These are phyloP conservation scores for Hygrocybe punicea DNA, from an alignment of 768 basidiomycete genomes.

Conservation along the genomic window DNA sequence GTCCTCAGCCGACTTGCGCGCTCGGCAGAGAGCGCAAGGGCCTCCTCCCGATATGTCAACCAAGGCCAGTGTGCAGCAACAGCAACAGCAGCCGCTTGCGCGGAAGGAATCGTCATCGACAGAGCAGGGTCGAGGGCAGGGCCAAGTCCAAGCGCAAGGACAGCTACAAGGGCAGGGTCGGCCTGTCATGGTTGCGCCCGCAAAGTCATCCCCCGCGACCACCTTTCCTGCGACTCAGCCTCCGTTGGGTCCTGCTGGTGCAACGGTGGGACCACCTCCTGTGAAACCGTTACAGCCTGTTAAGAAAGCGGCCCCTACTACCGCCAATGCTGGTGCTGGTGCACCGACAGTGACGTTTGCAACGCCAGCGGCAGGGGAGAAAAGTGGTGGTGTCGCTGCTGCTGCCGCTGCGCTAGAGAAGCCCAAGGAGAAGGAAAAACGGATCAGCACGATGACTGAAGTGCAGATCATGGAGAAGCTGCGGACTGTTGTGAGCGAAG, in stretches of 20 bases:
- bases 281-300: conserved; percentile 73
- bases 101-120: conserved; percentile 49
- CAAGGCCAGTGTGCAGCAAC: conserved; percentile 7
- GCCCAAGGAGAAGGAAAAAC: conserved; percentile 79
- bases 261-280: conserved; percentile 52
- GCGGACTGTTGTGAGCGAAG: conserved; percentile 76
- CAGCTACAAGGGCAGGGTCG: conserved; percentile 33
- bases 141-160: conserved; percentile 28
- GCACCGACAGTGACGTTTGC: conserved; percentile 47
- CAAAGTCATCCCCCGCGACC: conserved; percentile 48
- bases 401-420: conserved; percentile 74
- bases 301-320: conserved; percentile 47
- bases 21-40: conserved; percentile 59
- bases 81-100: conserved; percentile 9
- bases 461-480: conserved; percentile 98
- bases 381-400: conserved; percentile 48
- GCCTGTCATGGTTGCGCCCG: conserved; percentile 38
- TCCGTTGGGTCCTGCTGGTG: conserved; percentile 46
- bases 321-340: not conserved
- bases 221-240: conserved; percentile 44
- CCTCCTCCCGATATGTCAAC: conserved; percentile 30
- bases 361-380: conserved; percentile 45
- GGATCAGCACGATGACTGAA: conserved; percentile 96
- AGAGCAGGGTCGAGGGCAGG: conserved; percentile 26
- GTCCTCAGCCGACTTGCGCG: conserved; percentile 61